These are phyloP conservation scores for Podaxis carcinomalis DNA, from an alignment of 768 basidiomycete genomes.

Conservation along the genomic window DNA sequence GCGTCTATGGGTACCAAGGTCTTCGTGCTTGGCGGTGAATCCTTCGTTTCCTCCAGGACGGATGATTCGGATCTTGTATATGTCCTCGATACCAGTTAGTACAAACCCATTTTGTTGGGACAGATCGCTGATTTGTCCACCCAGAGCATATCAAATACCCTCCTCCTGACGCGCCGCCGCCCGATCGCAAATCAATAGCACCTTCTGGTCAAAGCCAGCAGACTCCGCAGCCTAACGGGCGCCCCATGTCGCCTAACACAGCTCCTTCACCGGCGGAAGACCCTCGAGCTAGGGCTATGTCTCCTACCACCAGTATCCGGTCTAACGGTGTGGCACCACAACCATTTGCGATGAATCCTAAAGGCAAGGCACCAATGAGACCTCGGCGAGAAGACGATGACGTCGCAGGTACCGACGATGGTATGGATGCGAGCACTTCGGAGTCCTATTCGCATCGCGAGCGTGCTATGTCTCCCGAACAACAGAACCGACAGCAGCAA, in stretches of 20 bases:
- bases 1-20: conserved; percentile 85
- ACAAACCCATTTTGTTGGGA: neutral
- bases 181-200: conserved; percentile 61
- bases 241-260: conserved; percentile 45
- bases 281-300: conserved; percentile 16
- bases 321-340: conserved; percentile 9
- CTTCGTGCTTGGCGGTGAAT: conserved; percentile 94
- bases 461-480: conserved; percentile 56
- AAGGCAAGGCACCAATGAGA: conserved; percentile 48
- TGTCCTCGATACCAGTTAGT: conserved; percentile 91
- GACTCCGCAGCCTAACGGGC: conserved; percentile 54
- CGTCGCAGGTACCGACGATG: conserved; percentile 42
- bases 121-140: conserved; percentile 5
- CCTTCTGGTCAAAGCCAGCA: conserved; percentile 45
- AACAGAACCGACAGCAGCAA: conserved; percentile 21
- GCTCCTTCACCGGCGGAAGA: conserved; percentile 22
- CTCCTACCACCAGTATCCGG: conserved; percentile 8
- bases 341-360: conserved; percentile 34
- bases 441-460: conserved; percentile 39
- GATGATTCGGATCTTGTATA: conserved; percentile 86
- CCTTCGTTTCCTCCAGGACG: conserved; percentile 62
- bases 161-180: conserved; percentile 38
- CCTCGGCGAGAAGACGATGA: conserved; percentile 46
- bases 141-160: conserved; percentile 94
- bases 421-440: conserved; percentile 45